Percentiles rank a stretch among this genome's conserved stretches.
Conservation (phyloP, 208 protist species). For the Kentomonas sorsogonicus region DNA sequence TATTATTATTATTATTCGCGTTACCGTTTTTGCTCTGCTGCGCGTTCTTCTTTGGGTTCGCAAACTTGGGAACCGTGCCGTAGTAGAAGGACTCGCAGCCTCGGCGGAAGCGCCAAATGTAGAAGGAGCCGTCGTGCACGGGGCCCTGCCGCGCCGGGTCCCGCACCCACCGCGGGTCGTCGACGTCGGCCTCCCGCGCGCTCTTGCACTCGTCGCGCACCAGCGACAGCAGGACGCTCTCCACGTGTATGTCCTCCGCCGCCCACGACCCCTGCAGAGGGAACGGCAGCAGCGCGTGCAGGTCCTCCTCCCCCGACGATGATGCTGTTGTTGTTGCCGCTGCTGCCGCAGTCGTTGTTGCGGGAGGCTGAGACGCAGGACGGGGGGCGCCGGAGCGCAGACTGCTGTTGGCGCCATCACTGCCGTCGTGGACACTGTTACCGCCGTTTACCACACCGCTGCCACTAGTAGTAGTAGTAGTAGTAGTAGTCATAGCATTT, state of each 20-base stretch:
- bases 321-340: no score
- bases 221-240: slow-evolving; percentile 59
- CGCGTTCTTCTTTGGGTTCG: slow-evolving; percentile 35
- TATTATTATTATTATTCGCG: slow-evolving; percentile 7
- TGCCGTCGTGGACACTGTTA: no score
- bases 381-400: no score
- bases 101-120: slow-evolving; percentile 55
- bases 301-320: background rate
- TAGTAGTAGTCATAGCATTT: no score
- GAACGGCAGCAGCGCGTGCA: no score
- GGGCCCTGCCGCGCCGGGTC: slow-evolving; percentile 20
- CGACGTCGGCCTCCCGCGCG: slow-evolving; percentile 42
- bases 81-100: slow-evolving; percentile 48
- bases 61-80: slow-evolving; percentile 70
- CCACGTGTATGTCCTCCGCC: slow-evolving; percentile 35
- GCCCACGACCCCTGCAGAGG: slow-evolving; percentile 29
- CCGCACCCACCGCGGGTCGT: slow-evolving; percentile 48
- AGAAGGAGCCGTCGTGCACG: slow-evolving; percentile 48
- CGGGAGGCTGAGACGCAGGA: no score
- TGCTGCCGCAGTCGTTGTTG: no score
- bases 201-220: slow-evolving; percentile 67
- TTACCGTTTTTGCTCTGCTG: background rate
- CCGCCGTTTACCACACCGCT: no score
- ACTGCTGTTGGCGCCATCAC: no score
- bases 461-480: no score